Evolutionary conservation across 2,329 filamentous ascomycete genomes (phyloP), one percentile per base, ranked within the genome.

Genomic region (Hymenoscyphus salicellus): DNA sequence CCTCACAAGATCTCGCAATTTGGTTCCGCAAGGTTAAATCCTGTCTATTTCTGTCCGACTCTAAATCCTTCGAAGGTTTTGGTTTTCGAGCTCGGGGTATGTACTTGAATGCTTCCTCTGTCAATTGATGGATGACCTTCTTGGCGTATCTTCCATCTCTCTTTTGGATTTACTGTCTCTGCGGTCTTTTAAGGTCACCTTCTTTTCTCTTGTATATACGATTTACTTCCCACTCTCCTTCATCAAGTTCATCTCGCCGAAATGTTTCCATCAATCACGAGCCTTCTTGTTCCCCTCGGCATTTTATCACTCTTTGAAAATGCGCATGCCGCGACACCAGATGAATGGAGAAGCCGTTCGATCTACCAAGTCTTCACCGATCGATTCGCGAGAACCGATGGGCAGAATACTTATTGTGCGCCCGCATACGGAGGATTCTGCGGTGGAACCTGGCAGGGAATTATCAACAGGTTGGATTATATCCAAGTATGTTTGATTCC

Each of bases 361-460:
- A 75, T 80, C 60, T 80, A 80, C 65, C 78, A 80, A 64, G 75
- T 78, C 23, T 75, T 80, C 69, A 80, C 78, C 5, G 79, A 80
- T 65, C 73, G 79, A 10, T 80, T 80, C 61, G 77, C 78, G 10
- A 74, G 73, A 10, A 75, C 77, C 10, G 46, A 61, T 61, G 60
- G 46, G 17, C 26, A n/a, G 6, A 55, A 33, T 28, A 55, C 46
- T 5, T 26, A n/a, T 55, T 61, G 60, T 78, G 49, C 61, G 6
- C 66, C 64, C 6, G 60, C 61, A 17, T 64, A 65, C 28, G 71
- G 73, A 1, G 57, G 75, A 3, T 81, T 81, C 66, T 84, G 82
- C 63, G 81, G 82, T 57, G 82, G 82, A 10, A 82, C 81, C 23
- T 84, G 81, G 78, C 76, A 78, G 67, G 81, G 82, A 7, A 78